Evolutionary conservation across 257 asterid species (phyloP).

Genomic region (Primulina tabacum): DNA sequence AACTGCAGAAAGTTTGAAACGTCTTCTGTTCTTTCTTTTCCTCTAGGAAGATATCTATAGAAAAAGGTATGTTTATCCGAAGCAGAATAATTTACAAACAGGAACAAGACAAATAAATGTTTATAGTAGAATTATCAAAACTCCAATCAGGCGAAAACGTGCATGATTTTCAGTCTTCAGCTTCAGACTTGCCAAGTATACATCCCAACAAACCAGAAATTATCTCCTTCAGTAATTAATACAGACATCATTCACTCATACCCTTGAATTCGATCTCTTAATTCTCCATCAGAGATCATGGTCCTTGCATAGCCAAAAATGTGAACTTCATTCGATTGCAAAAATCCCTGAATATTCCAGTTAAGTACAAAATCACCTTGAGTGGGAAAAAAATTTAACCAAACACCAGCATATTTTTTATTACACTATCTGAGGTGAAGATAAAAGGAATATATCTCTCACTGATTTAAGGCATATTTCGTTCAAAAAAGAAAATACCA

Average conservation of each 20-base stretch:
- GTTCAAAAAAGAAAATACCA: background rate
- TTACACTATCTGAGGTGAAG: background rate
- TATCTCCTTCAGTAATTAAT: background rate
- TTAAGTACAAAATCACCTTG: slow-evolving; percentile 19
- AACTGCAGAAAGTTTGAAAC: slow-evolving; percentile 43
- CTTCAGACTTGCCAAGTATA: background rate
- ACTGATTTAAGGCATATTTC: background rate
- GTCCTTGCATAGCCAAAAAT: slow-evolving; percentile 98
- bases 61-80: background rate
- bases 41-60: slow-evolving; percentile 41
- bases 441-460: background rate
- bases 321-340: slow-evolving; percentile 79
- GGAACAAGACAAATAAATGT: background rate
- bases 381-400: background rate
- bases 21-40: slow-evolving; percentile 30
- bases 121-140: background rate
- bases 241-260: slow-evolving; percentile 26
- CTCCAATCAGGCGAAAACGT: background rate
- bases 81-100: background rate
- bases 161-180: background rate
- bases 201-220: background rate
- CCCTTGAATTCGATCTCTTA: slow-evolving; percentile 85
- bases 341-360: slow-evolving; percentile 62
- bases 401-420: background rate
- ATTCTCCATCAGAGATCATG: slow-evolving; percentile 73